Percentiles rank a stretch among this genome's conserved stretches.
These are phyloP conservation scores for Teratosphaeria nubilosa DNA, from an alignment of 2,329 filamentous ascomycete species.

Conservation along the genomic window DNA sequence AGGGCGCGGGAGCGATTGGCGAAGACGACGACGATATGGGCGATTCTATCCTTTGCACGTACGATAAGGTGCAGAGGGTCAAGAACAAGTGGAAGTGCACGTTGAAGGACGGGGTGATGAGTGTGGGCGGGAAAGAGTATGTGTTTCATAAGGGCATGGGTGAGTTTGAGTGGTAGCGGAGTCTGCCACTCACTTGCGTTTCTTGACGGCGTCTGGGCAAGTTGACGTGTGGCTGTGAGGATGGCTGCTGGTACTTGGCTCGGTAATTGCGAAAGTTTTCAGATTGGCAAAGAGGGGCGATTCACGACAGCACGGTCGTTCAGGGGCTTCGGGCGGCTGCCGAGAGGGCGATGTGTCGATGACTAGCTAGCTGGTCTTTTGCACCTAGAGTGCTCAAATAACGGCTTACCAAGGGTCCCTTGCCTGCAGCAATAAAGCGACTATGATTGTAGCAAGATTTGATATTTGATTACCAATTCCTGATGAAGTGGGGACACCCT, in stretches of 20 bases:
- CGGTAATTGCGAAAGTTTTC: neutral
- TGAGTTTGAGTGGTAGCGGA: slow-evolving; percentile 88
- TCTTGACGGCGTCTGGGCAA: neutral
- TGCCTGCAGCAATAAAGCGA: neutral
- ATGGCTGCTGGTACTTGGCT: neutral
- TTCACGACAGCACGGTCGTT: neutral
- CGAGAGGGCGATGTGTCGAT: no score
- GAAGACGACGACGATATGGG: slow-evolving; percentile 76
- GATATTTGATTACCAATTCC: neutral
- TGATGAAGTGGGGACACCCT: neutral
- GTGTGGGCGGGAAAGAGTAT: slow-evolving; percentile 81
- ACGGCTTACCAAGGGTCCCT: no score
- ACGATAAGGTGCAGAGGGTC: slow-evolving; percentile 96
- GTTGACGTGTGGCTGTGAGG: neutral
- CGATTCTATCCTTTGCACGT: slow-evolving; percentile 90
- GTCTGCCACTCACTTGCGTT: neutral
- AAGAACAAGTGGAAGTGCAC: slow-evolving; percentile 99
- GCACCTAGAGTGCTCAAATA: neutral
- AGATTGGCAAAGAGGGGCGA: neutral
- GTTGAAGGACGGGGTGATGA: slow-evolving; percentile 90
- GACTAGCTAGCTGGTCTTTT: neutral
- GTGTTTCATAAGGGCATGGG: slow-evolving; percentile 96
- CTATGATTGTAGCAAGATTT: neutral
- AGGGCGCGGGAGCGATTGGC: slow-evolving; percentile 33
- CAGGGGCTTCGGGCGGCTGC: no score